A percentile compares a stretch with the other conserved stretches of the same genome.
Evolutionary conservation across 1,139 yeast species (phyloP).

Genomic region (Scheffersomyces segobiensis): DNA sequence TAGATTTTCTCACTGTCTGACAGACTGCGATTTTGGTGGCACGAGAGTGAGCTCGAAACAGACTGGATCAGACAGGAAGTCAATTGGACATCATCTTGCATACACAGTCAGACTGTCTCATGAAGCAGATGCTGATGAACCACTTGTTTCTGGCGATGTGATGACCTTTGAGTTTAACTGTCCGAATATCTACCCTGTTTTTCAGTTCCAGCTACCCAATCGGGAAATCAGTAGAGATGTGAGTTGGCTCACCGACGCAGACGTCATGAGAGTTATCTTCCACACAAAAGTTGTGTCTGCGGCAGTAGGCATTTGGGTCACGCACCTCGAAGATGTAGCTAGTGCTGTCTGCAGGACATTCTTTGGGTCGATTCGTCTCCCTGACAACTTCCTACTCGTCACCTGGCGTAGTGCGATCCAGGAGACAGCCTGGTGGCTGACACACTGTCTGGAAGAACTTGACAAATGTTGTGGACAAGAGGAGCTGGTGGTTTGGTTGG

Average conservation of each 20-base stretch:
- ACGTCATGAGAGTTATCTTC: not conserved
- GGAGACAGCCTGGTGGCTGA: not conserved
- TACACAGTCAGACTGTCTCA: not conserved
- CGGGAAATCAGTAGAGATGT: not conserved
- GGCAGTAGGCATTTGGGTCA: not conserved
- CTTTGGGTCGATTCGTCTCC: not conserved
- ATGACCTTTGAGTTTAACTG: not conserved
- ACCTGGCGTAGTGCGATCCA: not conserved
- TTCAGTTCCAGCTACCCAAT: not conserved
- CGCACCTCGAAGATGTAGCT: not conserved
- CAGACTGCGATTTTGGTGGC: not conserved
- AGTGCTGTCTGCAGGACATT: not conserved
- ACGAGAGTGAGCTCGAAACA: not conserved
- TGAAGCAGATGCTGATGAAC: not conserved
- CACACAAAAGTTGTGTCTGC: not conserved
- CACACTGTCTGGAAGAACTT: not conserved
- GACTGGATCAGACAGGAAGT: not conserved
- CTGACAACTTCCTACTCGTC: not conserved
- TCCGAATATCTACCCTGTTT: not conserved
- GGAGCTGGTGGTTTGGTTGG: not conserved
- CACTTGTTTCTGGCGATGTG: not conserved
- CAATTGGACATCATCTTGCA: not conserved
- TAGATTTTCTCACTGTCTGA: not conserved
- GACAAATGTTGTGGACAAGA: not conserved
- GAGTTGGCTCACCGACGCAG: not conserved